phyloP scores from a whole-genome alignment of 2,329 filamentous ascomycete species.

The Fusarium pininemorale region DNA sequence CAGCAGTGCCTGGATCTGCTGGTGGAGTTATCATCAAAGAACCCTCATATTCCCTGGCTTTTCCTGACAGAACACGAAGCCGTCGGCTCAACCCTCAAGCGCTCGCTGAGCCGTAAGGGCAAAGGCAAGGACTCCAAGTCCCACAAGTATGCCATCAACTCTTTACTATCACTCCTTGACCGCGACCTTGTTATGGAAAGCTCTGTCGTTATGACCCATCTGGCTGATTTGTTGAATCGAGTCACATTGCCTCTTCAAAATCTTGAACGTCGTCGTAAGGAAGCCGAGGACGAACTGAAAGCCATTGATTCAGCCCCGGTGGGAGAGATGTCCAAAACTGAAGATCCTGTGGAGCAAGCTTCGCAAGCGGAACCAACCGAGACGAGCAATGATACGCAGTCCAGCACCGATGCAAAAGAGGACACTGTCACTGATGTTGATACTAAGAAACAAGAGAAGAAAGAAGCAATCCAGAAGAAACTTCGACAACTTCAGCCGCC shows the following conservation, averaged over 20 bases:
- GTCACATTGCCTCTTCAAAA: slow-evolving; percentile 88
- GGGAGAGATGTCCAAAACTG: slow-evolving; percentile 46
- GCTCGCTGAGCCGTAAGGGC: slow-evolving; percentile 80
- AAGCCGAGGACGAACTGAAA: slow-evolving; percentile 66
- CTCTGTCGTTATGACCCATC: slow-evolving; percentile 93
- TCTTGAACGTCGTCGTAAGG: slow-evolving; percentile 84
- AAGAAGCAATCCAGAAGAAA: slow-evolving; percentile 57
- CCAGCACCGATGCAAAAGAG: slow-evolving; percentile 42
- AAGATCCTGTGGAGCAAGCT: slow-evolving; percentile 21
- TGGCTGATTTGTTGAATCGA: slow-evolving; percentile 86
- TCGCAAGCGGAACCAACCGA: slow-evolving; percentile 49
- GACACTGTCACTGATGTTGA: slow-evolving; percentile 39
- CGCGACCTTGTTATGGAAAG: slow-evolving; percentile 97
- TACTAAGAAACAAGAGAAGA: slow-evolving; percentile 49
- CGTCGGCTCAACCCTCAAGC: slow-evolving; percentile 78
- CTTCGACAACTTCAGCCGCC: slow-evolving; percentile 77
- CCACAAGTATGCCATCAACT: slow-evolving; percentile 91
- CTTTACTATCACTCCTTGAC: slow-evolving; percentile 85
- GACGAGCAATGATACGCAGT: slow-evolving; percentile 6
- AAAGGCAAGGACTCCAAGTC: slow-evolving; percentile 87
- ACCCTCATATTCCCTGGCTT: slow-evolving; percentile 86
- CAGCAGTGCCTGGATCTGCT: slow-evolving; percentile 92
- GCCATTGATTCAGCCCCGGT: slow-evolving; percentile 49
- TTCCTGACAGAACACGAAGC: slow-evolving; percentile 94
- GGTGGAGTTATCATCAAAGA: slow-evolving; percentile 83